A percentile compares a stretch with the other conserved stretches of the same genome.
Evolutionary conservation across 371 early-diverging fungal genomes (phyloP).

Genomic region (Mucor ambiguus): DNA sequence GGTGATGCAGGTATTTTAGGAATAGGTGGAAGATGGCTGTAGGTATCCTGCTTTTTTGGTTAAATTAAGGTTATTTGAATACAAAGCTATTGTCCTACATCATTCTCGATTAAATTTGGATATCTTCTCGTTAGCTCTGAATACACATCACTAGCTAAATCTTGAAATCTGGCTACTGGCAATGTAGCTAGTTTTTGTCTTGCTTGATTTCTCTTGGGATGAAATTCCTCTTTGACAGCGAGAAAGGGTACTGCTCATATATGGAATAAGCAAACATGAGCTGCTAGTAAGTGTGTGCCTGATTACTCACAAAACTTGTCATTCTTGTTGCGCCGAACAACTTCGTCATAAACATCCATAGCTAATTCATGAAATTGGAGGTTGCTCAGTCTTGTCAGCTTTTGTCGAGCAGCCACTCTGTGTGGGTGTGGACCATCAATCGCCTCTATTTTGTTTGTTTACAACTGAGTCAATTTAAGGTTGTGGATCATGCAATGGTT

Average conservation of each 20-base stretch:
- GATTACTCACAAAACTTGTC: conserved; percentile 29
- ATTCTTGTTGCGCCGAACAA: conserved; percentile 71
- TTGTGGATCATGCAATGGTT: not conserved
- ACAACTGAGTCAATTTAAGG: not conserved
- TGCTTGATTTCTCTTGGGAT: conserved; percentile 95
- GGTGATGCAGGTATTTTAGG: conserved; percentile 26
- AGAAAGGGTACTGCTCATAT: conserved; percentile 79
- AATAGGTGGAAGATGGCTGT: conserved; percentile 40
- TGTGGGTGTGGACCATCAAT: conserved; percentile 56
- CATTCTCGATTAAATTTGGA: conserved; percentile 40
- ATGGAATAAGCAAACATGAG: not conserved
- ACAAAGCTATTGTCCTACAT: conserved; percentile 19
- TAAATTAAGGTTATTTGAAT: conserved; percentile 2
- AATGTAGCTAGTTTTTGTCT: conserved; percentile 95
- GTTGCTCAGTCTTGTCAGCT: conserved; percentile 76
- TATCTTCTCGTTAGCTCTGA: conserved; percentile 77
- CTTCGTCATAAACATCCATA: conserved; percentile 95
- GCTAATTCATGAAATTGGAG: conserved; percentile 93
- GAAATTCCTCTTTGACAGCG: conserved; percentile 80
- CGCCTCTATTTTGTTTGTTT: conserved; percentile 34
- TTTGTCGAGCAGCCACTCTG: conserved; percentile 79
- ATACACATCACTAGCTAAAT: conserved; percentile 88
- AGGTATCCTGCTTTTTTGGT: conserved; percentile 11
- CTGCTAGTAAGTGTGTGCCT: not conserved
- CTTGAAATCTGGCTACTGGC: conserved; percentile 81